Base-by-base conservation (phyloP, 768 basidiomycete genomes). In the Termitomyces sp. region DNA sequence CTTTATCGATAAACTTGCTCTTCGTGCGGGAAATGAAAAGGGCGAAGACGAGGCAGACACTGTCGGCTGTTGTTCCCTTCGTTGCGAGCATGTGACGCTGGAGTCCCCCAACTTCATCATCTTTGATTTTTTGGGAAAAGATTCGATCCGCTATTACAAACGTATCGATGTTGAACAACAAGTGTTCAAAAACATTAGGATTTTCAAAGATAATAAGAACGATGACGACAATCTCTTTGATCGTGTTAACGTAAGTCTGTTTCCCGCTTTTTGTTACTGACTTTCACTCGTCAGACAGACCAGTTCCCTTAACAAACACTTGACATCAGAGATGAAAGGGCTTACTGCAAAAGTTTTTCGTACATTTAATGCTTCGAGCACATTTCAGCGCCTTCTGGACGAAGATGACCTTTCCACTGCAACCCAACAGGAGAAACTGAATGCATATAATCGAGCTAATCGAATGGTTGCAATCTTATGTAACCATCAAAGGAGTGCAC, bases 31-130 rank as follows among this genome's bases (percentile, higher is more conserved):
- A 62, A 98, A 98, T 73, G 97, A 99, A 76, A 99, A 99, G 73
- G 97, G 96, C 45, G 97, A 98, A 66, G 97, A 99, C 64, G 97
- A 98, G 72, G 97, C 97, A 1, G 97, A 99, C 70, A 99, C 97
- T 0, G 94, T 98, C 56, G 97, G 97, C 69, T 98, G 97, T 74
- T 99, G 97, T 72, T 99, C 97, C 4, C 76, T 99, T 50, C 91
- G 95, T 32, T 96, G 89, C 71, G 94, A 98, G 71, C 97, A 99
- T 72, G 88, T 99, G 68, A 98, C 96, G 2, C 77, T 98, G 53
- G 85, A 90, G 64, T 85, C 86, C 8, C 94, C 94, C 10, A 86
- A 92, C 76, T 86, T 82, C 65, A 86, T 98, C 70, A 78, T 90
- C 57, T 96, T 99, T 72, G 97, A 98, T 74, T 99, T 98, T 77